Evolutionary conservation across 495 filamentous ascomycete genomes (phyloP).

Genomic region (Hypomontagnella monticulosa): DNA sequence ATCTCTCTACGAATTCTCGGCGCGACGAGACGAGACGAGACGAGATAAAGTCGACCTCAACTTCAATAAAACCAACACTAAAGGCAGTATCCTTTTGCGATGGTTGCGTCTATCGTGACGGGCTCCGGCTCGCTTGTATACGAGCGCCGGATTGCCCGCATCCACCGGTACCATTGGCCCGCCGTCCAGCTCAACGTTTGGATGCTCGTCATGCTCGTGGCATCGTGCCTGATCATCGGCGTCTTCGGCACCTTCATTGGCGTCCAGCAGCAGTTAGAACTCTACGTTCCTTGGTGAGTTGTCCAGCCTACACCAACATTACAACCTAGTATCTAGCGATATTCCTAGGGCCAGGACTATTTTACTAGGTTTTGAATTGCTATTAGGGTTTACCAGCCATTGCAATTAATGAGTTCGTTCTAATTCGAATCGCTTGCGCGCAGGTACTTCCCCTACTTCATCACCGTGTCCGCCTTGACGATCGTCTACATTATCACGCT

Average conservation of each 20-base stretch:
- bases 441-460: constrained; percentile 96
- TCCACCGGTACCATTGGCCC: constrained; percentile 91
- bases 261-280: constrained; percentile 74
- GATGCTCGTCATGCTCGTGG: constrained; percentile 86
- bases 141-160: constrained; percentile 55
- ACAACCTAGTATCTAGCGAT: too few species aligned
- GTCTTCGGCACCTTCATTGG: constrained; percentile 86
- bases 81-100: constrained; percentile 23
- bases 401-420: background rate
- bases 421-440: background rate
- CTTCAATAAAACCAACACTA: background rate
- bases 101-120: constrained; percentile 55
- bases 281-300: constrained; percentile 84
- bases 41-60: background rate
- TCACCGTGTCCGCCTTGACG: constrained; percentile 72
- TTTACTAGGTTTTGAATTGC: too few species aligned
- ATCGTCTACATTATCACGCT: constrained; percentile 79
- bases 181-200: constrained; percentile 91
- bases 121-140: constrained; percentile 52
- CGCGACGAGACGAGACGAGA: background rate
- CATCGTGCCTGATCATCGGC: constrained; percentile 81
- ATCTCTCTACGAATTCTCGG: background rate
- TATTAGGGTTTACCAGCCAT: too few species aligned
- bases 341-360: too few species aligned
- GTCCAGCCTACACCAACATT: too few species aligned